Evolutionary conservation across 352 stramenopile species (phyloP), one percentile per base, ranked within the genome.

Genomic region (Paralagenidium karlingii): DNA sequence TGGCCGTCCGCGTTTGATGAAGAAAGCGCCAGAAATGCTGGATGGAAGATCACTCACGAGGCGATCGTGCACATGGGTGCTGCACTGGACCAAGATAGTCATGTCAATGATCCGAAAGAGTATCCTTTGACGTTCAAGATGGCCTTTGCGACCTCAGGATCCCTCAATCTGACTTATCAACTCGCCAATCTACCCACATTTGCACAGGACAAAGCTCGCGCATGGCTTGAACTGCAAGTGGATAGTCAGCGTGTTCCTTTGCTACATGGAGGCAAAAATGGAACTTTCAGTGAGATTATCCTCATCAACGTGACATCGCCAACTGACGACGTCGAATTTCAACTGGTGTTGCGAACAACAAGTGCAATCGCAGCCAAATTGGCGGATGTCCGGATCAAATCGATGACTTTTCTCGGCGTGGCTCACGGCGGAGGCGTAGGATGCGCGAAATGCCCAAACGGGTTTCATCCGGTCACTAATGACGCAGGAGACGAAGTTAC

Each of bases 211-310:
- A 66, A 64, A 2, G 54, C 52, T 6, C 68, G 68, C 24, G 71
- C 68, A n/a, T 86, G 71, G 71, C 48, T 86, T 18, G 71, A 83
- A 47, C 45, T 86, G 11, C 66, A 86, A 46, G 51, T 79, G 7
- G 47, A 55, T 45, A 1, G 38, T 48, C n/a, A 48, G 20, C 3
- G 63, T n/a, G 43, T 81, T 5, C 68, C 82, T 38, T 30, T 87
- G 19, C 33, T 58, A 12, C 74, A 84, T 51, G 73, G 73, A 12
- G 51, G 60, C 7, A 65, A 76, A 31, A 87, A 87, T 38, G 73
- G 73, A 11, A 82, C 66, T 10, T 70, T 73, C 24, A 78, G 19
- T 1, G 58, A 82, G 40, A 19, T 68, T 11, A 55, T 87, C n/a
- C 32, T 46, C 4, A 51, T 87, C 24, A 66, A 79, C 25, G 50